Percentiles rank a stretch among this genome's conserved stretches.
Conservation (phyloP, 139 green algal genomes). For the Chlorella sp. region DNA sequence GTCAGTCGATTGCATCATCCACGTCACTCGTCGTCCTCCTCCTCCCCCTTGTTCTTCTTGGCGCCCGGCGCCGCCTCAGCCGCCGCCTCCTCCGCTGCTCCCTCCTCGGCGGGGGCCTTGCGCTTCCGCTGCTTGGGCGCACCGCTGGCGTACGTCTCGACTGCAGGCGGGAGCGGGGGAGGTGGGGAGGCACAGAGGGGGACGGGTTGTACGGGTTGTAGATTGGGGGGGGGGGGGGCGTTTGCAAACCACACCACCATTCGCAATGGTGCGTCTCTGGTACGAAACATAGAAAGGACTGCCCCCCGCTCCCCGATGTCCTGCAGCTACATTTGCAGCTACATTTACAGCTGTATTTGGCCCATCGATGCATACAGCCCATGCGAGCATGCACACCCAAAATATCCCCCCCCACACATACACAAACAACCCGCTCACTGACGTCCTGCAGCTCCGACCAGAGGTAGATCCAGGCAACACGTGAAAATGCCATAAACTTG, state of each 20-base stretch:
- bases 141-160: constrained; percentile 28
- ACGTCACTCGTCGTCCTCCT: constrained; percentile 23
- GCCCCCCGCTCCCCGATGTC: constrained; percentile 30
- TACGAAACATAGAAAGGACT: no score
- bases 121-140: constrained; percentile 37
- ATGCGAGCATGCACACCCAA: no score
- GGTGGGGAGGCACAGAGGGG: not conserved
- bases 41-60: constrained; percentile 18
- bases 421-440: not conserved
- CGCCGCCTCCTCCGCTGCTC: not conserved
- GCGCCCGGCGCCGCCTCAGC: not conserved
- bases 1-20: not conserved
- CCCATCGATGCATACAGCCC: no score
- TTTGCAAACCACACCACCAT: no score
- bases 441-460: constrained; percentile 35
- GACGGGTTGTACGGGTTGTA: not conserved
- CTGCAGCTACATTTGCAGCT: constrained; percentile 31
- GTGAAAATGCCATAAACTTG: no score
- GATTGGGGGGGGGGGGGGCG: no score
- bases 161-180: not conserved
- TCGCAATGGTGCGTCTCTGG: no score
- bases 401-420: no score
- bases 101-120: constrained; percentile 12
- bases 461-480: no score
- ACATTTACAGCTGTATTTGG: no score